Evolutionary conservation across 1,284 basidiomycete genomes (phyloP).

Genomic region (Exobasidium rhododendri): DNA sequence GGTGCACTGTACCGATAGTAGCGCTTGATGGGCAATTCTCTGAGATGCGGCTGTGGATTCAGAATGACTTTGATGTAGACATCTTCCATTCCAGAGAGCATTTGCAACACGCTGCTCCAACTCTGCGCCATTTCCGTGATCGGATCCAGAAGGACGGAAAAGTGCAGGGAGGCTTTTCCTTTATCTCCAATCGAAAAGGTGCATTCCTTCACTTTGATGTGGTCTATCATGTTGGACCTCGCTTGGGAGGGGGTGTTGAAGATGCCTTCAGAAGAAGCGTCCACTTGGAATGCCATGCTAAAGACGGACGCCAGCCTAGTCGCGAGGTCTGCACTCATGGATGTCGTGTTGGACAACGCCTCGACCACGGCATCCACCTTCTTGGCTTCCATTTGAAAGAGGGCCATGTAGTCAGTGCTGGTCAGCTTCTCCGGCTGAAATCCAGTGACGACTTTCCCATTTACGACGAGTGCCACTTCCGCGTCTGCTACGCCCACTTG

Average conservation of each 20-base stretch:
- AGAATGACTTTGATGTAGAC: conserved; percentile 40
- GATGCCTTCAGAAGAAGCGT: conserved; percentile 18
- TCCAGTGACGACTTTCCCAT: conserved; percentile 17
- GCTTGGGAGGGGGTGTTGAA: conserved; percentile 17
- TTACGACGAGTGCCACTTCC: conserved; percentile 15
- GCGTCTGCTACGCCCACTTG: not conserved
- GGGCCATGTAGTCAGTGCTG: conserved; percentile 14
- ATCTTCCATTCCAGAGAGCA: conserved; percentile 30
- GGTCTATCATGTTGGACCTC: conserved; percentile 24
- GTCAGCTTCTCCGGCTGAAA: conserved; percentile 1
- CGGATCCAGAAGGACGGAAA: conserved; percentile 78
- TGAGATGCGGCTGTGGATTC: conserved; percentile 30
- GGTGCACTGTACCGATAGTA: conserved; percentile 81
- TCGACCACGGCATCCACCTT: conserved; percentile 6
- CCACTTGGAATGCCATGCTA: conserved; percentile 24
- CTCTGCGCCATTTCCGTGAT: conserved; percentile 78
- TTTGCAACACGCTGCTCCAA: conserved; percentile 65
- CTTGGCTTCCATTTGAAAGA: conserved; percentile 14
- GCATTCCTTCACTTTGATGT: conserved; percentile 20
- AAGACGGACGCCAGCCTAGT: conserved; percentile 21
- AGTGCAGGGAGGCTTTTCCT: conserved; percentile 66
- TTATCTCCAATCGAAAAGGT: conserved; percentile 66
- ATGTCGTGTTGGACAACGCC: conserved; percentile 3
- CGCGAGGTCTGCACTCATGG: conserved; percentile 7
- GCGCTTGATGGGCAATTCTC: conserved; percentile 82